A percentile compares a stretch with the other conserved stretches of the same genome.
These are phyloP conservation scores for Cyclostephanos invisitatus DNA, from an alignment of 108 stramenopile species.

Conservation along the genomic window DNA sequence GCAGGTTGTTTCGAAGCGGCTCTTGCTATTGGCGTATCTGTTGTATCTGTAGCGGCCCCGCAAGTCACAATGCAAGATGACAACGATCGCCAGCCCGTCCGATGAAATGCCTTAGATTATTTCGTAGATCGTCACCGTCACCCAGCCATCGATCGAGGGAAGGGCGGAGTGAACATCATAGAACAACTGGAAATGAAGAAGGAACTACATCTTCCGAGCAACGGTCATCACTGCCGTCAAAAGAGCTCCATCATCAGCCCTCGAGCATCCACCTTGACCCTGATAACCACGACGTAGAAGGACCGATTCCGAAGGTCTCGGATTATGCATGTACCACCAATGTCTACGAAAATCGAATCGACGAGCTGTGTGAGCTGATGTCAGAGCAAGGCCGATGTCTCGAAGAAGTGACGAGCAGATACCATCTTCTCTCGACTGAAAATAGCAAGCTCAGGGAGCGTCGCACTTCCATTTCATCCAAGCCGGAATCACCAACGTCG, in stretches of 20 bases:
- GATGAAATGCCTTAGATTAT: not conserved
- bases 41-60: no score
- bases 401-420: conserved; percentile 34
- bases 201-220: not conserved
- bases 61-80: no score
- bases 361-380: conserved; percentile 31
- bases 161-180: not conserved
- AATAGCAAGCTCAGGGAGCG: conserved; percentile 35
- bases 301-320: not conserved
- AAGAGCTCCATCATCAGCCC: not conserved
- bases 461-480: conserved; percentile 14
- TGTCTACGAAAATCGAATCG: conserved; percentile 30
- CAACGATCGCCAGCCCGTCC: no score
- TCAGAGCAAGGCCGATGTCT: conserved; percentile 38
- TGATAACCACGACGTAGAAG: not conserved
- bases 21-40: no score
- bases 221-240: not conserved
- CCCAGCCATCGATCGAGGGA: not conserved
- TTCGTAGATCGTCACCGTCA: not conserved
- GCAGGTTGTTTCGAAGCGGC: no score
- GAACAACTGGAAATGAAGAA: not conserved
- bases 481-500: not conserved
- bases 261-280: not conserved
- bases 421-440: conserved; percentile 26
- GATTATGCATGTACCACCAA: conserved; percentile 1